These are phyloP conservation scores for Globisporangium splendens DNA, from an alignment of 352 stramenopile genomes.

Conservation along the genomic window DNA sequence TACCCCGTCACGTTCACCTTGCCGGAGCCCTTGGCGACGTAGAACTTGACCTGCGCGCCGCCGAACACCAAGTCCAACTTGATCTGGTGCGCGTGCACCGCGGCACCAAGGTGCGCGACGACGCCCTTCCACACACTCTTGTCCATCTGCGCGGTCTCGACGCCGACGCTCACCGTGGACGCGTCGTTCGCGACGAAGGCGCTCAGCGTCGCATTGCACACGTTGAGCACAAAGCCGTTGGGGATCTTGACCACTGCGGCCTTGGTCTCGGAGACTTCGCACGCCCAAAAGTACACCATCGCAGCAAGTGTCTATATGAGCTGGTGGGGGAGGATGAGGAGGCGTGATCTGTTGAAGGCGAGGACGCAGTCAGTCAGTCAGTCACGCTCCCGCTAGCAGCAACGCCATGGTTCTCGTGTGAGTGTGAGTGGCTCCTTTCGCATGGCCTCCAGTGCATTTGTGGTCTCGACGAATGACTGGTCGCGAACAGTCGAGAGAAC, in stretches of 20 bases:
- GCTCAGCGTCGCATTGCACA: conserved; percentile 46
- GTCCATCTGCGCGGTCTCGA: conserved; percentile 72
- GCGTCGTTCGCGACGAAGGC: conserved; percentile 17
- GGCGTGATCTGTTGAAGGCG: too few species aligned
- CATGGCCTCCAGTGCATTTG: background rate
- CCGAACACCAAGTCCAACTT: conserved; percentile 84
- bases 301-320: too few species aligned
- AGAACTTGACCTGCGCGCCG: conserved; percentile 67
- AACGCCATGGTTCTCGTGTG: too few species aligned
- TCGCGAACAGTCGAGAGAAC: background rate
- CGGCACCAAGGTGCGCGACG: conserved; percentile 50
- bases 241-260: conserved; percentile 44
- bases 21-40: conserved; percentile 51
- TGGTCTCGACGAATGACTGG: background rate
- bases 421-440: too few species aligned
- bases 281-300: conserved; percentile 61
- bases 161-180: conserved; percentile 36
- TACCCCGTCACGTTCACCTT: conserved; percentile 77
- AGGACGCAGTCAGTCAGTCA: too few species aligned
- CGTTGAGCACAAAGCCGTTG: conserved; percentile 60
- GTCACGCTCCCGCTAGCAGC: too few species aligned
- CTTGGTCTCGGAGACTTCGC: conserved; percentile 56
- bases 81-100: conserved; percentile 45
- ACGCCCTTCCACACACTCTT: conserved; percentile 58
- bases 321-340: too few species aligned